Evolutionary conservation across 75 land plant species (phyloP).

Genomic region (Cunninghamia lanceolata): DNA sequence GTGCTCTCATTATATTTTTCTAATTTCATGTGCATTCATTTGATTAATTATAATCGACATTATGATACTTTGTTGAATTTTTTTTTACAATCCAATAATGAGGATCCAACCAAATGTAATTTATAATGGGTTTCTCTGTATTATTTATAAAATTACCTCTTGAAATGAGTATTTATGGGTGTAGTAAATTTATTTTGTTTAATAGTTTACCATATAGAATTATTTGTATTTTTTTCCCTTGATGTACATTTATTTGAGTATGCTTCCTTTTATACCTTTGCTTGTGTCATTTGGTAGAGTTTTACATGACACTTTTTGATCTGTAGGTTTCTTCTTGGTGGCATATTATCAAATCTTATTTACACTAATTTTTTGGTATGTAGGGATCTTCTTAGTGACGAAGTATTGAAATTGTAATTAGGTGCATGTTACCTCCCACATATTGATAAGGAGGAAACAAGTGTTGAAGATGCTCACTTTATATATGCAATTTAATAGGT

Average conservation of each 20-base stretch:
- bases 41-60: no score
- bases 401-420: conserved; percentile 66
- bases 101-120: no score
- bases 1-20: no score
- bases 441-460: conserved; percentile 82
- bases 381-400: conserved; percentile 41
- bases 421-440: conserved; percentile 91
- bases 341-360: no score
- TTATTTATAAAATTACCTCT: no score
- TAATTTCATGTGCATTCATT: no score
- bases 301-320: neutral
- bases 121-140: no score
- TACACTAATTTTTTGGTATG: conserved; percentile 11
- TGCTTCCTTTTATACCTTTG: no score
- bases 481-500: conserved; percentile 79
- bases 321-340: no score
- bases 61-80: no score
- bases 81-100: no score
- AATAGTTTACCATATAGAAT: no score
- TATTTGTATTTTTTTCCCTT: conserved; percentile 1
- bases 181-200: neutral
- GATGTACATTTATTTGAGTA: neutral
- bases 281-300: neutral
- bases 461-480: conserved; percentile 97
- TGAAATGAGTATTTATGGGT: neutral